A percentile compares a stretch with the other conserved stretches of the same genome.
Evolutionary conservation across 2,329 filamentous ascomycete species (phyloP).

Genomic region (Diplocarpon rosae): DNA sequence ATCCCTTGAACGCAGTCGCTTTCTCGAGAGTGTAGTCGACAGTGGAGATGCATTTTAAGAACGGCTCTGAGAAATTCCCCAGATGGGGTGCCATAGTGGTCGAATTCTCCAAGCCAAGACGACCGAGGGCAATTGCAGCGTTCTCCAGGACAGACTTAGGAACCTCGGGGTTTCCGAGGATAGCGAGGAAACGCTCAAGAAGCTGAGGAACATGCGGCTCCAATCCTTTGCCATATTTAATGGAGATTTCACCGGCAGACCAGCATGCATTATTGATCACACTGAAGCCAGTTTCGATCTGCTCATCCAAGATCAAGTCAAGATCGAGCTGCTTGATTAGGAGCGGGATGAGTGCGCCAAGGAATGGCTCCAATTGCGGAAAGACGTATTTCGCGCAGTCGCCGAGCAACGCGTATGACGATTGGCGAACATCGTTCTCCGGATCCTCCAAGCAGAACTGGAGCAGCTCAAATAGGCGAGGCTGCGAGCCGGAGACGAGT

Average conservation of each 20-base stretch:
- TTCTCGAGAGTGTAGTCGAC: constrained; percentile 90
- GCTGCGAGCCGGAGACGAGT: constrained; percentile 64
- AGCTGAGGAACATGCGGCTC: constrained; percentile 66
- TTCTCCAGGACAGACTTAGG: constrained; percentile 87
- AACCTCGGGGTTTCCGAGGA: constrained; percentile 75
- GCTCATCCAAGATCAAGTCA: constrained; percentile 63
- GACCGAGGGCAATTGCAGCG: constrained; percentile 82
- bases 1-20: constrained; percentile 83
- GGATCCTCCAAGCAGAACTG: constrained; percentile 86
- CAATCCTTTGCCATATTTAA: constrained; percentile 67
- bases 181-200: constrained; percentile 65
- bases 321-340: constrained; percentile 83
- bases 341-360: constrained; percentile 65
- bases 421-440: constrained; percentile 88
- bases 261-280: constrained; percentile 98
- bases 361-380: constrained; percentile 61
- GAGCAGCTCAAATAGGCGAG: constrained; percentile 81
- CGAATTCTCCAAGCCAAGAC: constrained; percentile 70
- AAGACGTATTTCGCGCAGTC: constrained; percentile 94
- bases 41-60: constrained; percentile 70
- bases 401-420: constrained; percentile 85
- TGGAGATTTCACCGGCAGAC: constrained; percentile 86
- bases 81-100: constrained; percentile 70
- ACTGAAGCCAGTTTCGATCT: constrained; percentile 75
- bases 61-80: constrained; percentile 67